A percentile compares a stretch with the other conserved stretches of the same genome.
phyloP scores from a whole-genome alignment of 345 rosid genomes.

The Carallia pectinifolia region DNA sequence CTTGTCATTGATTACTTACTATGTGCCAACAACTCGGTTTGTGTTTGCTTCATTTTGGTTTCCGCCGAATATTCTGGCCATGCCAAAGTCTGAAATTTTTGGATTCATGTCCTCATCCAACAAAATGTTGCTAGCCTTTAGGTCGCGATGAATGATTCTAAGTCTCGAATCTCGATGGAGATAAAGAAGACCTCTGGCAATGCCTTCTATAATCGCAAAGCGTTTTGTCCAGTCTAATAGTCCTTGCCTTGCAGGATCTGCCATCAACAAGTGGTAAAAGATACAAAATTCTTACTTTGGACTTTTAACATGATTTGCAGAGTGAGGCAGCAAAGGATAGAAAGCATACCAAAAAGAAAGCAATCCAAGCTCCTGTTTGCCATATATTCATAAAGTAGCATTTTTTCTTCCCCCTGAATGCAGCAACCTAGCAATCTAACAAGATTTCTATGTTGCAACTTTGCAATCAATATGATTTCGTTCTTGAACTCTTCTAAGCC shows the following conservation, averaged over 20 bases:
- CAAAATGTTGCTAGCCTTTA: conserved; percentile 33
- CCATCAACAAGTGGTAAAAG: background rate
- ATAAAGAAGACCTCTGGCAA: conserved; percentile 33
- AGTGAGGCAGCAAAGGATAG: background rate
- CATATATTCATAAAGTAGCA: conserved; percentile 28
- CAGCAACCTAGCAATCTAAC: conserved; percentile 29
- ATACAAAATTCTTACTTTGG: background rate
- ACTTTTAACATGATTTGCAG: background rate
- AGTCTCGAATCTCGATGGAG: conserved; percentile 31
- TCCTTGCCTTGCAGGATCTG: conserved; percentile 18
- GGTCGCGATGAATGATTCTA: conserved; percentile 27
- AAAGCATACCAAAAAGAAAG: conserved; percentile 25
- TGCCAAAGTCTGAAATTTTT: conserved; percentile 31
- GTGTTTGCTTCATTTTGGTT: conserved; percentile 31
- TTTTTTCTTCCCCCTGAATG: conserved; percentile 25
- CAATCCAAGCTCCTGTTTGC: conserved; percentile 27
- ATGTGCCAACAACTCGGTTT: conserved; percentile 30
- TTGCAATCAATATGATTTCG: conserved; percentile 28
- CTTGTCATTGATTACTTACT: conserved; percentile 8
- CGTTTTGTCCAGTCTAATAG: conserved; percentile 22
- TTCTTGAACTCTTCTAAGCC: conserved; percentile 34
- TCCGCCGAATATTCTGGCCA: conserved; percentile 32
- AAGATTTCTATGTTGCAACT: conserved; percentile 32
- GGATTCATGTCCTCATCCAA: conserved; percentile 29
- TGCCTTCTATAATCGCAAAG: conserved; percentile 22